Percentiles rank a stretch among this genome's conserved stretches.
Evolutionary conservation across 441 rosid species (phyloP).

Genomic region (Eutrema salsugineum): DNA sequence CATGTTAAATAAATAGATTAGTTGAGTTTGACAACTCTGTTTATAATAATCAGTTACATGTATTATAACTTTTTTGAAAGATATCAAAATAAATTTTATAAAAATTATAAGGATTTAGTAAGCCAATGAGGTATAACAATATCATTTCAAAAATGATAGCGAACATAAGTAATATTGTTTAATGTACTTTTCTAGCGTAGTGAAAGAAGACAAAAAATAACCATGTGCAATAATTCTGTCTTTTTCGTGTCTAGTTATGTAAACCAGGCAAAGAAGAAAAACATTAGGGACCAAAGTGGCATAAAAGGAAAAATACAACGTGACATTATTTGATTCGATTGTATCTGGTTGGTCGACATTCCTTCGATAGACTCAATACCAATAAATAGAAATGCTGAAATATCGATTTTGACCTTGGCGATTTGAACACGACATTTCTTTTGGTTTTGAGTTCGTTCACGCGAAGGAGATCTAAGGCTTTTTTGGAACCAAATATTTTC

Average conservation of each 20-base stretch:
- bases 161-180: background rate
- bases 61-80: no score
- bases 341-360: constrained; percentile 12
- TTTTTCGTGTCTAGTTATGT: background rate
- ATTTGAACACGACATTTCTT: constrained; percentile 1
- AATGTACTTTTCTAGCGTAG: background rate
- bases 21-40: no score
- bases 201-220: background rate
- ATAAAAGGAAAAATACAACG: constrained; percentile 5
- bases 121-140: background rate
- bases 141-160: background rate
- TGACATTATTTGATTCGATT: constrained; percentile 5
- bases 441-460: constrained; percentile 10
- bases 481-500: background rate
- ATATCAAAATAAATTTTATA: no score
- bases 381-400: background rate
- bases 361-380: background rate
- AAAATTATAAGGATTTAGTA: no score
- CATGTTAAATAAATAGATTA: no score
- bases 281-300: constrained; percentile 5
- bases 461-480: background rate
- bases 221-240: constrained; percentile 15
- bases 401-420: background rate
- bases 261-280: background rate
- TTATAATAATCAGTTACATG: no score